Evolutionary conservation across 805 yeast genomes (phyloP), one percentile per base, ranked within the genome.

Genomic region (Kodamaea hsintzibuensis): DNA sequence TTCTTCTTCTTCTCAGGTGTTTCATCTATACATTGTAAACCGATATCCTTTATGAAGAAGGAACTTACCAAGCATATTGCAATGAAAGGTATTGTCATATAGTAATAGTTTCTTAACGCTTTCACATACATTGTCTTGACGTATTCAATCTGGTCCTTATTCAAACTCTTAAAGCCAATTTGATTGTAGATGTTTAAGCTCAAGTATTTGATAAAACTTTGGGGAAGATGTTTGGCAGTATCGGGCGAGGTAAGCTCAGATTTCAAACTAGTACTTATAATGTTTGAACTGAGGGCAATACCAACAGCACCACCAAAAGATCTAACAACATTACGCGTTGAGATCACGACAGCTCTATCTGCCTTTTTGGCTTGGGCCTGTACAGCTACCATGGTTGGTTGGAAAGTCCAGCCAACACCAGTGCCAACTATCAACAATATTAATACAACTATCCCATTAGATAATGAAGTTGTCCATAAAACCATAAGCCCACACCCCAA

Each of bases 251-350:
- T 50, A 19, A 72, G 60, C 38, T 67, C 61, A 42, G 58, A 56
- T 52, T 70, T 52, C 39, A 75, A 57, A 0, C 74, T 60, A 56
- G 74, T 76, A 52, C 75, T 67, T 16, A 74, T 66, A 30, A 73
- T 71, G 13, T 73, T 65, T 1, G 80, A 72, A 19, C 72, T 63
- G 8, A 80, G 65, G 0, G 87, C 85, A 38, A 83, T 69, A 0
- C 88, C 88, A 25, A 82, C 68, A 0, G 87, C 77, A n/a, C 86
- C 86, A 13, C 88, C 89, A 53, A 84, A 76, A 2, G 84, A 79
- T 52, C 88, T 69, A 47, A 81, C 59, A 19, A 82, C 82, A 59
- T 82, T 83, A 62, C 88, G 72, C 1, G 84, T 72, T 2, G 85
- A 74, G 8, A 83, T 82, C 12, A 82, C 82, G 10, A 83, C 83